Evolutionary conservation across 768 basidiomycete species (phyloP), one percentile per base, ranked within the genome.

Genomic region (Solioccasus polychromus): DNA sequence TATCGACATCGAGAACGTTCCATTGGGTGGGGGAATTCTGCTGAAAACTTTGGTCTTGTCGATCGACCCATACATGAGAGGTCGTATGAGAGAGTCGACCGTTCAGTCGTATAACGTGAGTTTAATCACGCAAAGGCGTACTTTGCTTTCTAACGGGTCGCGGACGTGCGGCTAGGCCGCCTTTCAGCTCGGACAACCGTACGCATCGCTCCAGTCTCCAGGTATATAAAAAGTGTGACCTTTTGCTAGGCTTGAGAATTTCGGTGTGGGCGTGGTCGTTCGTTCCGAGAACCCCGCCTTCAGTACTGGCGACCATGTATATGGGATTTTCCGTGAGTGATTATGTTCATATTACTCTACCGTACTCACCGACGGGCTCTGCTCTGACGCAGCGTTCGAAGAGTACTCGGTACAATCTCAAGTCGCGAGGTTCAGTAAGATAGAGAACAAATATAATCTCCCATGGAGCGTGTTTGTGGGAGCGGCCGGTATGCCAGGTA

Each of bases 1-100:
- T 3, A 79, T 83, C 57, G 79, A 82, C 53, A 59, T 73, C 24
- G 75, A 79, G 14, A 71, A 55, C 18, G 71, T 67, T 1, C 55
- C 69, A 4, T 56, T 79, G 22, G 57, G 71, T 24, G 75, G 75
- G 2, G 76, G 75, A 1, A 59, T 79, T 49, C 59, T 83, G 7
- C 24, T 78, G 43, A 81, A 80, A 57, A 69, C 71, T 0, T 64
- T 82, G 19, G 69, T 64, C 5, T 57, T 78, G 14, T 72, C 71
- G 12, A 59, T 76, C 24, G 77, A 79, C 49, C 77, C 77, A 0
- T 79, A 72, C 47, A 43, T 75, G 58, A 59, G 73, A 29, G 66
- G 67, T 4, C 59, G 66, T 22, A 76, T 80, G 77, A 60, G 68
- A 8, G 48, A 47, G 11, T 5, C 46, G 3, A 11, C 28, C 8